Evolutionary conservation across 2,329 filamentous ascomycete species (phyloP).

Genomic region (Pseudopyrenochaeta lycopersici): DNA sequence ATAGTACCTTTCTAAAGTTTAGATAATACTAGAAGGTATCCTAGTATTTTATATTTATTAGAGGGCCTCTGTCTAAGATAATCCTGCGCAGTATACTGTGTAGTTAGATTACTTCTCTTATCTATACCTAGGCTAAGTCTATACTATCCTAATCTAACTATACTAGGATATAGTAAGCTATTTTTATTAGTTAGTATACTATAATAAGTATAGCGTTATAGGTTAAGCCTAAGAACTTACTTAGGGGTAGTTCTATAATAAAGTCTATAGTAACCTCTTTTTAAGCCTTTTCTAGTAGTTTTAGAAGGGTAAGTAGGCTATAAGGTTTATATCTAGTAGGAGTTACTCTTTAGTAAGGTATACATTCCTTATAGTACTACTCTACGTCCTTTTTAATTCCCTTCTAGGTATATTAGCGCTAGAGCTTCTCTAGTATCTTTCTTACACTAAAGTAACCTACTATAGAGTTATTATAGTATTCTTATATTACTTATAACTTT

Average conservation of each 20-base stretch:
- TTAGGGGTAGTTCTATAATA: constrained; percentile 9
- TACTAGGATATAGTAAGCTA: background rate
- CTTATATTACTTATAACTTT: background rate
- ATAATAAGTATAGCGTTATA: constrained; percentile 2
- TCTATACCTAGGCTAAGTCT: constrained; percentile 1
- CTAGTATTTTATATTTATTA: constrained; percentile 3
- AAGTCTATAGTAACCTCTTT: constrained; percentile 8
- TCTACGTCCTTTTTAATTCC: background rate
- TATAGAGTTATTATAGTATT: constrained; percentile 1
- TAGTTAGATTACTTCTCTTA: background rate
- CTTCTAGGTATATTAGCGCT: background rate
- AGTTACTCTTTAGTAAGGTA: background rate
- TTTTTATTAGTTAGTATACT: constrained; percentile 1
- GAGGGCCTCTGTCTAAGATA: background rate
- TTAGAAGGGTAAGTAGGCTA: background rate
- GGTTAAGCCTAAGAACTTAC: background rate
- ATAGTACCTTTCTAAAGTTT: background rate
- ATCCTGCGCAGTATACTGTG: constrained; percentile 1
- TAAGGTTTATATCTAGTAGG: background rate
- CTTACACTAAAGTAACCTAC: constrained; percentile 1
- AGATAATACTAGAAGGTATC: constrained; percentile 1
- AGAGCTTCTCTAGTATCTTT: background rate
- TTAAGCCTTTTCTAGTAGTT: background rate
- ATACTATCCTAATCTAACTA: background rate
- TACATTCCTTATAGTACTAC: background rate